These are phyloP conservation scores for Myxozyma monticola DNA, from an alignment of 805 yeast species.

Conservation along the genomic window DNA sequence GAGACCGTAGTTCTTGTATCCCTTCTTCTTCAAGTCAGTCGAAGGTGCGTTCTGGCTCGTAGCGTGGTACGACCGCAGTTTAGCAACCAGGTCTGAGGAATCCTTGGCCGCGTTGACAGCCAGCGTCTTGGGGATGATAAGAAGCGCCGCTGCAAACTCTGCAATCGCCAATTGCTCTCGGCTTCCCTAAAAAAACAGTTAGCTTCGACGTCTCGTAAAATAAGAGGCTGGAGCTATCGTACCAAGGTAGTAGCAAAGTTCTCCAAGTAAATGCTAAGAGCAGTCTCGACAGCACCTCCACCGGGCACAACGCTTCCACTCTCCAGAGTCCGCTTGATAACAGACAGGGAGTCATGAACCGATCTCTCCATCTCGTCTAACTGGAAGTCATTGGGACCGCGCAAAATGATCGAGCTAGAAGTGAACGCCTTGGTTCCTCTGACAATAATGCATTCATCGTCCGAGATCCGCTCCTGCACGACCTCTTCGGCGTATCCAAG, in stretches of 20 bases:
- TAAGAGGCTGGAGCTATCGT: too few relatives aligned
- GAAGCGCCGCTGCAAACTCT: slow-evolving; percentile 87
- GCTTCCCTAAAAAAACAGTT: slow-evolving; percentile 67
- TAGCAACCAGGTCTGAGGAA: slow-evolving; percentile 90
- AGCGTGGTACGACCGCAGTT: slow-evolving; percentile 93
- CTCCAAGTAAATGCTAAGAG: slow-evolving; percentile 89
- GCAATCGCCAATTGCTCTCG: slow-evolving; percentile 98
- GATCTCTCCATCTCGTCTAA: slow-evolving; percentile 99
- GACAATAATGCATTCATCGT: slow-evolving; percentile 93
- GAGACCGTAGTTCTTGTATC: slow-evolving; percentile 87
- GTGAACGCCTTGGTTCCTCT: slow-evolving; percentile 91
- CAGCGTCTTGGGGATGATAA: slow-evolving; percentile 91
- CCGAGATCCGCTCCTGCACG: slow-evolving; percentile 84
- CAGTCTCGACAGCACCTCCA: slow-evolving; percentile 99
- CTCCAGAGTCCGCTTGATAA: slow-evolving; percentile 93
- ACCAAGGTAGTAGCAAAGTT: slow-evolving; percentile 92
- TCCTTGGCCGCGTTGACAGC: slow-evolving; percentile 98
- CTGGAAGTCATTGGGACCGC: slow-evolving; percentile 92
- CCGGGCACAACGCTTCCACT: slow-evolving; percentile 96
- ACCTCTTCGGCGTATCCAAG: slow-evolving; percentile 91
- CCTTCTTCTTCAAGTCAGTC: slow-evolving; percentile 79
- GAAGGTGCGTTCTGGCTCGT: slow-evolving; percentile 85
- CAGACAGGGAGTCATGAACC: slow-evolving; percentile 88
- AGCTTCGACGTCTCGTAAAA: too few relatives aligned
- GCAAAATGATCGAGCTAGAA: slow-evolving; percentile 82